phyloP scores from a whole-genome alignment of 2,329 filamentous ascomycete genomes.

The Colletotrichum chlorophyti region DNA sequence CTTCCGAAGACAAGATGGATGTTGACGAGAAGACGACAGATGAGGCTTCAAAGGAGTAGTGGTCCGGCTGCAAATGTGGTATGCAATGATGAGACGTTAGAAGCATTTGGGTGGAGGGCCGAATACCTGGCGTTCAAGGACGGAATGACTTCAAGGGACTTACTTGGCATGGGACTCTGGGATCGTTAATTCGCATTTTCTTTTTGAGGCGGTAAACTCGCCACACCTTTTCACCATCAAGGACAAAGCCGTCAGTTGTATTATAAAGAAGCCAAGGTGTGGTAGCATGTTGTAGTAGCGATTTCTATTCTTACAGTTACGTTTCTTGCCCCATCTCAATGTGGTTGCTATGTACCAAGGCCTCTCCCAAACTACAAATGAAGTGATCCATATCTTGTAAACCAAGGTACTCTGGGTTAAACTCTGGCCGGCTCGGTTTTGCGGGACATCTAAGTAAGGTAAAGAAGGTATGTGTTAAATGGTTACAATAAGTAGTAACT shows the following conservation, averaged over 20 bases:
- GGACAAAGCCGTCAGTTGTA: not conserved
- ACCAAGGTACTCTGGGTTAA: no score
- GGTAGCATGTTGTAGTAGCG: constrained; percentile 8
- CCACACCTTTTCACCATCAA: not conserved
- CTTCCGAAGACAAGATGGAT: constrained; percentile 31
- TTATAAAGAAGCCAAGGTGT: constrained; percentile 17
- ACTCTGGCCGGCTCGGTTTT: no score
- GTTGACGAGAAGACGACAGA: constrained; percentile 29
- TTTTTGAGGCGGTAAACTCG: constrained; percentile 20
- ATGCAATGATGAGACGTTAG: constrained; percentile 14
- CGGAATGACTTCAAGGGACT: constrained; percentile 11
- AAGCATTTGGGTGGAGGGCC: not conserved
- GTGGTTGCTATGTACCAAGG: not conserved
- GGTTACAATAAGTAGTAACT: no score
- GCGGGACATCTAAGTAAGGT: no score
- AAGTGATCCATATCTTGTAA: no score
- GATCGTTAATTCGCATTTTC: not conserved
- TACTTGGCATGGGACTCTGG: constrained; percentile 4
- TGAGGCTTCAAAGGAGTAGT: constrained; percentile 15
- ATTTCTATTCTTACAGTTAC: no score
- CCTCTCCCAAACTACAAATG: no score
- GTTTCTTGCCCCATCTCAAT: no score
- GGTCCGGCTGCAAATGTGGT: not conserved
- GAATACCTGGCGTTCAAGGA: constrained; percentile 18
- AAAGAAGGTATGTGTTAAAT: no score